Evolutionary conservation across 306 rosid species (phyloP), one percentile per base, ranked within the genome.

Genomic region (Styphnolobium japonicum): DNA sequence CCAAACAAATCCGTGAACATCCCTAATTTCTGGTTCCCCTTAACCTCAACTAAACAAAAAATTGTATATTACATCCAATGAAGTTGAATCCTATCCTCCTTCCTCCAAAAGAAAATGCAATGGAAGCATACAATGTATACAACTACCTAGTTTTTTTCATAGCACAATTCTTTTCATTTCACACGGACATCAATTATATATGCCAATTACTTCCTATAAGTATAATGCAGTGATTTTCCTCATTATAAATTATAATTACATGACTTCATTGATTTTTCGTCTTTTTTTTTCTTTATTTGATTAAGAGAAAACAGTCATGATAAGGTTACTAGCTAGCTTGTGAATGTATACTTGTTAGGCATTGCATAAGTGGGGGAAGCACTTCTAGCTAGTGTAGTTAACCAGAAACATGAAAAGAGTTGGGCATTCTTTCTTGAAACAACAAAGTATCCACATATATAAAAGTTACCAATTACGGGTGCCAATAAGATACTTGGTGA

Each of bases 21-120:
- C 51, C 27, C 18, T 37, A 39, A 42, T 66, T 51, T 61, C 60
- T 27, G 69, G 51, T 31, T 82, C 71, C 52, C 82, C 83, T 48
- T 56, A 55, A 53, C 49, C 62, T 67, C 56, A 71, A 68, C 77
- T 9, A 68, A 68, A 42, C 3, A 62, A 4, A 39, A 16, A 34
- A 16, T 4, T 40, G 42, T 64, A 36, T 15, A 16, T 15, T 15
- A 11, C 64, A 49, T 52, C 76, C 39, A 67, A 71, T 76, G 21
- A 71, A 21, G 62, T 82, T 61, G 73, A 61, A 49, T n/a, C 12
- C 48, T 19, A 21, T n/a, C 29, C 31, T 55, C 25, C 25, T 56
- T 22, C 1, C 3, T 10, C 39, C 19, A 53, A 22, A 37, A 70
- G 8, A 76, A 16, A 22, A 43, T 52, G 40, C 23, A 68, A 79